Evolutionary conservation across 1,284 basidiomycete genomes (phyloP).

Genomic region (Apiotrichum sp.): DNA sequence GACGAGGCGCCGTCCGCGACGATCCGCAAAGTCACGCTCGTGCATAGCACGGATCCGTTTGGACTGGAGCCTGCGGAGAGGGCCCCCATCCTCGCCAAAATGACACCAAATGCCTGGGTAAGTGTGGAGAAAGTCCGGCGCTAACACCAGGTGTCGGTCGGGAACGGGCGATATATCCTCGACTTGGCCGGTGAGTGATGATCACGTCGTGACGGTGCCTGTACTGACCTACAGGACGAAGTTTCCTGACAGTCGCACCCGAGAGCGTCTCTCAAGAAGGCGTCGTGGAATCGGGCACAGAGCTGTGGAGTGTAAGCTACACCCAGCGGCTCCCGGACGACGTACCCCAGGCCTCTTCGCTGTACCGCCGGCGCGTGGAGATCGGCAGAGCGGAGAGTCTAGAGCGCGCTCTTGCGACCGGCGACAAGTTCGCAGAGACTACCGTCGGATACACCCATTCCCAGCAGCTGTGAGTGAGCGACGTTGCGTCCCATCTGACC

Average conservation of each 20-base stretch:
- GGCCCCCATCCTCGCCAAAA: constrained; percentile 45
- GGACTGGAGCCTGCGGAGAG: constrained; percentile 16
- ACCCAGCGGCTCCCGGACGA: constrained; percentile 20
- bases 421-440: constrained; percentile 35
- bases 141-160: constrained; percentile 44
- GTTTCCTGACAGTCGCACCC: neutral
- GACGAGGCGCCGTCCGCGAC: neutral
- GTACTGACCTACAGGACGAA: neutral
- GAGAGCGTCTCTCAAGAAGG: neutral
- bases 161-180: constrained; percentile 65
- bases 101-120: constrained; percentile 51
- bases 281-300: neutral
- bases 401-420: constrained; percentile 45
- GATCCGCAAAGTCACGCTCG: neutral
- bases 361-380: constrained; percentile 11
- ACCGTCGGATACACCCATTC: too few species aligned
- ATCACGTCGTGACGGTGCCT: neutral
- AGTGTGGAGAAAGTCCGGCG: neutral
- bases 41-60: constrained; percentile 9
- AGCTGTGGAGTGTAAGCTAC: constrained; percentile 21
- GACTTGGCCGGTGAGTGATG: constrained; percentile 58
- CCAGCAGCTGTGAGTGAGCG: too few species aligned
- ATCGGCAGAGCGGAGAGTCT: constrained; percentile 29
- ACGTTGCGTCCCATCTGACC: too few species aligned
- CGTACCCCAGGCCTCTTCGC: neutral